Percentiles rank a stretch among this genome's conserved stretches.
These are phyloP conservation scores for Pythium myriotylum DNA, from an alignment of 352 stramenopile genomes.

Conservation along the genomic window DNA sequence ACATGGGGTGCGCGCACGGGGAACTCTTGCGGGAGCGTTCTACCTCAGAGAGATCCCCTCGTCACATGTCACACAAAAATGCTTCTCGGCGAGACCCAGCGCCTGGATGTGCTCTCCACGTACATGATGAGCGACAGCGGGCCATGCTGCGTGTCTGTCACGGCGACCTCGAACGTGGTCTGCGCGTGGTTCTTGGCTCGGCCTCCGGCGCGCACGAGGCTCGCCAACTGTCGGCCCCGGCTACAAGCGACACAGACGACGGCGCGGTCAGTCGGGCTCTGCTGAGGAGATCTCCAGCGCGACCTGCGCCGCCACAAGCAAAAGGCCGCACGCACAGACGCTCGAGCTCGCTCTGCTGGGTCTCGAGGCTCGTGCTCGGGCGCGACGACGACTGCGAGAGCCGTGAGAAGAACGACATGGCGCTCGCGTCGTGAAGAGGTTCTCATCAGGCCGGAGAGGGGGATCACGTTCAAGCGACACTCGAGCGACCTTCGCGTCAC, in stretches of 20 bases:
- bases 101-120: too few species aligned
- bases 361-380: constrained; percentile 56
- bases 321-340: constrained; percentile 51
- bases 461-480: constrained; percentile 1
- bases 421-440: neutral
- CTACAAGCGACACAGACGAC: constrained; percentile 32
- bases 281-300: neutral
- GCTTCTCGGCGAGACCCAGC: too few species aligned
- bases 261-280: neutral
- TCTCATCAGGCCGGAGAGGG: neutral
- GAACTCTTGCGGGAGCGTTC: constrained; percentile 73
- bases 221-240: constrained; percentile 73
- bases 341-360: constrained; percentile 81
- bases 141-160: constrained; percentile 61
- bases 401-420: constrained; percentile 63
- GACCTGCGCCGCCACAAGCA: neutral
- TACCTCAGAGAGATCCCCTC: constrained; percentile 23
- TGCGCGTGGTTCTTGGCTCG: constrained; percentile 86
- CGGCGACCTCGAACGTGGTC: constrained; percentile 78
- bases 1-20: constrained; percentile 66
- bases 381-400: constrained; percentile 35
- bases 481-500: constrained; percentile 25
- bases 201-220: constrained; percentile 78
- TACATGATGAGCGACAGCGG: constrained; percentile 55
- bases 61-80: constrained; percentile 20